Percentiles rank a stretch among this genome's conserved stretches.
Conservation (phyloP, 495 filamentous ascomycete genomes). For the Penicillium daleae region DNA sequence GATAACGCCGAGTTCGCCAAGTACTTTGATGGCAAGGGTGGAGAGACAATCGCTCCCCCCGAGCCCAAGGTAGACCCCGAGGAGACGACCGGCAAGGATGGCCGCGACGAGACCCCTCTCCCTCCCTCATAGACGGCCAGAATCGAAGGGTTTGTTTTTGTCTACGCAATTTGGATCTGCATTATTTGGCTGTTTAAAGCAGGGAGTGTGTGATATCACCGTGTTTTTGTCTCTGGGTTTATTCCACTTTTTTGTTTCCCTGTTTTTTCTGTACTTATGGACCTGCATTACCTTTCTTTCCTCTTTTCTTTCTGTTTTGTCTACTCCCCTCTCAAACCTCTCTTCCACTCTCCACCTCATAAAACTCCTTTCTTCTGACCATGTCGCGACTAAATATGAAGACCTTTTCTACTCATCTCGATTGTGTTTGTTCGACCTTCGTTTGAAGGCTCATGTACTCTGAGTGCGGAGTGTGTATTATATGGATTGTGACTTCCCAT, state of each 20-base stretch:
- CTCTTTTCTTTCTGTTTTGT: conserved; percentile 28
- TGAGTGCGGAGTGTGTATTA: conserved; percentile 17
- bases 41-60: conserved; percentile 59
- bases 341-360: conserved; percentile 23
- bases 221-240: conserved; percentile 25
- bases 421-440: background rate
- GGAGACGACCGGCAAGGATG: conserved; percentile 43
- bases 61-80: conserved; percentile 50
- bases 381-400: conserved; percentile 26
- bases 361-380: conserved; percentile 19
- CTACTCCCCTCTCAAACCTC: conserved; percentile 30
- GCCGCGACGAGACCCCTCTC: conserved; percentile 49
- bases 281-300: conserved; percentile 35
- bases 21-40: conserved; percentile 71
- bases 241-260: conserved; percentile 14
- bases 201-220: conserved; percentile 34
- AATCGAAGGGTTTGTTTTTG: conserved; percentile 20
- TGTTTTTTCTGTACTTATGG: conserved; percentile 47
- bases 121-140: conserved; percentile 42
- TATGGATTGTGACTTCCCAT: conserved; percentile 10
- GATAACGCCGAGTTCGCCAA: conserved; percentile 89
- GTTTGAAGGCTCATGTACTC: conserved; percentile 4
- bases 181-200: conserved; percentile 23
- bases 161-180: conserved; percentile 27
- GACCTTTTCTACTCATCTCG: conserved; percentile 12